Evolutionary conservation across 495 filamentous ascomycete genomes (phyloP).

Genomic region (Penicillium desertorum): DNA sequence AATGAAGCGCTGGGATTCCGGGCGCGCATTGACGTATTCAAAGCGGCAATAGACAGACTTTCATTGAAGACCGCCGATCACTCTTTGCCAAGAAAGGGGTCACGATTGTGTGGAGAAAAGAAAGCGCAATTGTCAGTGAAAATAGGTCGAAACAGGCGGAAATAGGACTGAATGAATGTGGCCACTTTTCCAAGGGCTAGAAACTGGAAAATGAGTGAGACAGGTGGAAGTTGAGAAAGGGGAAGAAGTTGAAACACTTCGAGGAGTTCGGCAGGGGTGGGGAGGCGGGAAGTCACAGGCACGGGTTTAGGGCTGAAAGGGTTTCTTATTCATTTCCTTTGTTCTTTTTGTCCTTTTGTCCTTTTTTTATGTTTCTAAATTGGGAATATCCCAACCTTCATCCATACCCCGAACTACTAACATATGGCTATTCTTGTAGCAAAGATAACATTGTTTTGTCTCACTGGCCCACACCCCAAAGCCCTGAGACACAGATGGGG

Average conservation of each 20-base stretch:
- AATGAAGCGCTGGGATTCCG: constrained; percentile 21
- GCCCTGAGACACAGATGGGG: not conserved
- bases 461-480: not conserved
- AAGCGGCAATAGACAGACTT: constrained; percentile 5
- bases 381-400: not conserved
- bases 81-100: constrained; percentile 26
- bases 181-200: not conserved
- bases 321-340: not conserved
- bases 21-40: constrained; percentile 17
- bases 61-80: constrained; percentile 18
- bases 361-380: not conserved
- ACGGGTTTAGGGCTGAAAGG: constrained; percentile 20
- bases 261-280: constrained; percentile 4
- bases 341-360: not conserved
- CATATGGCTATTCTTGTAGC: not conserved
- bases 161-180: constrained; percentile 19
- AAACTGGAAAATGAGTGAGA: not conserved
- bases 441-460: not conserved
- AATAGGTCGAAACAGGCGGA: not conserved
- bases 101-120: constrained; percentile 28
- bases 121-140: constrained; percentile 19
- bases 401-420: not conserved
- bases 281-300: constrained; percentile 11
- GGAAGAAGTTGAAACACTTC: constrained; percentile 19
- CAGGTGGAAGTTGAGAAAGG: not conserved